Base-by-base conservation (phyloP, 805 yeast genomes). In the Candida adriatica region DNA sequence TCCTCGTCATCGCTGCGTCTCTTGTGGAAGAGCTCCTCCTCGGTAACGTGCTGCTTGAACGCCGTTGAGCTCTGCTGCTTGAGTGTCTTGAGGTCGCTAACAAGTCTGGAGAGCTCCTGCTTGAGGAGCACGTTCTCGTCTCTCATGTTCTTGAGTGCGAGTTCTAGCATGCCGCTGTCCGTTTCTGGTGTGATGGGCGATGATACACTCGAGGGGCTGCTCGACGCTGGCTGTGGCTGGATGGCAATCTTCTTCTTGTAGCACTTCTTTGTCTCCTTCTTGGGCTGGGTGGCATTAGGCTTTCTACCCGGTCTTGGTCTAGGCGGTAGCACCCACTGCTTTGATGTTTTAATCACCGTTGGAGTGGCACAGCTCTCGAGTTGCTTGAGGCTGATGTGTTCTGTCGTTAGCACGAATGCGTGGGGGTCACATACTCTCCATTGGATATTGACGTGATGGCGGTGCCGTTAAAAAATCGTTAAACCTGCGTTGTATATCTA, bases 321-420 rank as follows among this genome's bases (percentile, higher is more conserved):
- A 5, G 92, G 92, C 3, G 92, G 94, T 23, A 81, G 59, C 8
- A 79, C 87, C 88, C 92, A 85, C 49, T 75, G 77, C 49, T 79
- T 79, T 31, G 87, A 79, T 2, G 90, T 78, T 45, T 67, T 73
- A 33, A 68, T 64, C 14, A 42, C 43, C 13, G 45, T 46, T 18
- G 46, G 48, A 3, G 45, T 32, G 13, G 30, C 34, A n/a, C 27
- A 31, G 16, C 27, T 26, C 22, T 37, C 43, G 24, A 45, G 18
- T 16, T 41, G 43, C 15, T 34, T 35, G 10, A 41, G 17, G 45
- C 24, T 26, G 28, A 31, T 18, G 24, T 33, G 38, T 18, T 19
- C 14, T 10, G 15, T 29, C 8, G 24, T 29, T 4, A 18, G 30
- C 25, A 28, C 29, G n/a, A n/a, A n/a, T n/a, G n/a, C n/a, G n/a